Percentiles rank a stretch among this genome's conserved stretches.
These are phyloP conservation scores for Ilex asprella DNA, from an alignment of 257 asterid species.

Conservation along the genomic window DNA sequence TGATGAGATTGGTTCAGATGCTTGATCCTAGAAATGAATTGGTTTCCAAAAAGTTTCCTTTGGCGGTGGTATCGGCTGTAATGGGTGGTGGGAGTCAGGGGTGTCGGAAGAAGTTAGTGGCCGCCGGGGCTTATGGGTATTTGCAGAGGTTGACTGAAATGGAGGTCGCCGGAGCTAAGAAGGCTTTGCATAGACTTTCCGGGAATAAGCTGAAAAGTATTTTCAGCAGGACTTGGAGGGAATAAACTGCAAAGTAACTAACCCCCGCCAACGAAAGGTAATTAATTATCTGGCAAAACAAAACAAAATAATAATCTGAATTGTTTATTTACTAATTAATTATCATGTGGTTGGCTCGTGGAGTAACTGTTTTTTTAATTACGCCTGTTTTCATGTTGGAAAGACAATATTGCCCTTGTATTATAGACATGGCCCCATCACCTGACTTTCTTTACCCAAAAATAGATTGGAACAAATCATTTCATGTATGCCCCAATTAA, in stretches of 20 bases:
- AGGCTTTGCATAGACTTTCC: slow-evolving; percentile 86
- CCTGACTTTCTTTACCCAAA: no score
- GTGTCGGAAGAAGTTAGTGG: slow-evolving; percentile 70
- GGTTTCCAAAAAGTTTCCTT: slow-evolving; percentile 72
- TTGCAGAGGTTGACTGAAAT: slow-evolving; percentile 63
- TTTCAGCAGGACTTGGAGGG: slow-evolving; percentile 74
- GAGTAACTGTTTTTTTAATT: no score
- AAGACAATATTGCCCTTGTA: no score
- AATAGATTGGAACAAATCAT: no score
- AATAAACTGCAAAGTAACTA: slow-evolving; percentile 26
- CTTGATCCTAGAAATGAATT: slow-evolving; percentile 63
- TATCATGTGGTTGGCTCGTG: no score
- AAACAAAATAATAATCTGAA: background rate
- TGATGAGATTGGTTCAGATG: slow-evolving; percentile 69
- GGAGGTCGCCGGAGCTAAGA: slow-evolving; percentile 75
- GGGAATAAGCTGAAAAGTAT: slow-evolving; percentile 67
- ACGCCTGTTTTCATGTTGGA: no score
- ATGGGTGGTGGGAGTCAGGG: slow-evolving; percentile 90
- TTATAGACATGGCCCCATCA: no score
- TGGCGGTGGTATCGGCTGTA: slow-evolving; percentile 61
- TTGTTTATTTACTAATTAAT: no score
- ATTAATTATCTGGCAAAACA: background rate
- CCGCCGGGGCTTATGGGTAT: slow-evolving; percentile 59
- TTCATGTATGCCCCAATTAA: no score
- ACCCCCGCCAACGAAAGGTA: slow-evolving; percentile 41